Base-by-base conservation (phyloP, 192 early-diverging fungal species). In the Podila verticillata region DNA sequence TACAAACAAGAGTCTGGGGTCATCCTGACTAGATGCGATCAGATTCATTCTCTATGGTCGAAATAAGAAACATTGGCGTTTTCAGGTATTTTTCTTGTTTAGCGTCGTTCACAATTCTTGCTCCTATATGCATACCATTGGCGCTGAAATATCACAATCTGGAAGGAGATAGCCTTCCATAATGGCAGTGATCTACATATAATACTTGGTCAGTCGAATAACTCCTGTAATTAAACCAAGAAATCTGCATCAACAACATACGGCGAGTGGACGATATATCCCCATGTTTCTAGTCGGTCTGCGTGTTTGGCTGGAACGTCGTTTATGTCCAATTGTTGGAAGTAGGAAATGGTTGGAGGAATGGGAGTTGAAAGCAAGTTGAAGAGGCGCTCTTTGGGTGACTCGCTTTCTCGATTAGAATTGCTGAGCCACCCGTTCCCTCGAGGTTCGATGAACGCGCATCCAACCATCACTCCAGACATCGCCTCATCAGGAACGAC, bases 31-130 rank as follows among this genome's bases (percentile, higher is more conserved):
- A 0, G 75, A 71, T 20, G 72, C 84, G 28, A 83, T 70, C 22
- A 87, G 31, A 39, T 87, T 85, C 86, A 87, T 74, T 59, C 78
- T 66, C 86, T 87, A 87, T 44, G 39, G 15, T 44, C 39, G 7
- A 12, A 44, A 15, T 44, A 15, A 44, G 39, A 44, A 44, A 15
- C 3, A 44, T 15, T 44, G 39, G 39, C 1, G 13, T 0, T 44
- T 44, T 44, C 10, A 7, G 3, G 17, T 15, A 44, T 17, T 44
- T 44, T 44, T 15, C 39, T 44, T 44, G 39, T 3, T 15, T 15
- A 10, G 13, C 13, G 17, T 44, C 13, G 39, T 44, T 44, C 39
- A 44, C 39, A 44, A 44, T 44, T 10, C 39, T 17, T 4, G 26
- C 30, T 60, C 47, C 2, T 48, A 15, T 44, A 44, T 15, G 13